Evolutionary conservation across 2,329 filamentous ascomycete species (phyloP).

Genomic region (Endoconidiophora laricicola): DNA sequence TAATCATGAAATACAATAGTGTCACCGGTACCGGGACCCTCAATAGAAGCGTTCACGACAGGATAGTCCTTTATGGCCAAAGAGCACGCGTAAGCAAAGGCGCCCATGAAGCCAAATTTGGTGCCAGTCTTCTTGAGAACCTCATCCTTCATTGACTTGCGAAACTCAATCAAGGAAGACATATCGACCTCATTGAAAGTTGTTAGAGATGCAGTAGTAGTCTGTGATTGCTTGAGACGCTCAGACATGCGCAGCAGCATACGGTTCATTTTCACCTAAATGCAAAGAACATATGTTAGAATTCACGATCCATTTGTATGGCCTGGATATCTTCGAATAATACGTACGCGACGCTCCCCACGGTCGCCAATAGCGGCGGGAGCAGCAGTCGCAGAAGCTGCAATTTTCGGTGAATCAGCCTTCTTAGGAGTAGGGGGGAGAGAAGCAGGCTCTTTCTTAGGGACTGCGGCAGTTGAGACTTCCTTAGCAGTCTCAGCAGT

Average conservation of each 20-base stretch:
- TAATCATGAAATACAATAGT: conserved; percentile 98
- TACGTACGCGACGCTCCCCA: conserved; percentile 70
- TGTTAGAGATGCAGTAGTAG: conserved; percentile 89
- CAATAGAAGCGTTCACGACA: conserved; percentile 88
- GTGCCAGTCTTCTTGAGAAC: conserved; percentile 89
- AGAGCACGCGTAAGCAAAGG: conserved; percentile 78
- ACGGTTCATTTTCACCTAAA: conserved; percentile 98
- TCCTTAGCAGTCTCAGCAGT: not conserved
- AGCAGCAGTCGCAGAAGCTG: conserved; percentile 10
- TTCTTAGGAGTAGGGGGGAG: conserved; percentile 11
- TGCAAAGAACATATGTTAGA: conserved; percentile 9
- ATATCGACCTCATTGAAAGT: conserved; percentile 99
- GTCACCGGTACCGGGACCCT: conserved; percentile 85
- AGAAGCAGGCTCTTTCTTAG: conserved; percentile 12
- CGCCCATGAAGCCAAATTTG: conserved; percentile 99
- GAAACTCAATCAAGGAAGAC: conserved; percentile 93
- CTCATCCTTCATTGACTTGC: conserved; percentile 94
- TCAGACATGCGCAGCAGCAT: conserved; percentile 97
- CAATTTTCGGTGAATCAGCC: conserved; percentile 12
- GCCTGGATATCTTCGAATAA: not conserved
- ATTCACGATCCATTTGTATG: not conserved
- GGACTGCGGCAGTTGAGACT: conserved; percentile 15
- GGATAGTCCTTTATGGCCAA: conserved; percentile 93
- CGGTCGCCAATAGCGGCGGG: conserved; percentile 46
- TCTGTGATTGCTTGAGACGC: conserved; percentile 96